phyloP scores from a whole-genome alignment of 177 flowering plant species.

The Vitis hybrid region DNA sequence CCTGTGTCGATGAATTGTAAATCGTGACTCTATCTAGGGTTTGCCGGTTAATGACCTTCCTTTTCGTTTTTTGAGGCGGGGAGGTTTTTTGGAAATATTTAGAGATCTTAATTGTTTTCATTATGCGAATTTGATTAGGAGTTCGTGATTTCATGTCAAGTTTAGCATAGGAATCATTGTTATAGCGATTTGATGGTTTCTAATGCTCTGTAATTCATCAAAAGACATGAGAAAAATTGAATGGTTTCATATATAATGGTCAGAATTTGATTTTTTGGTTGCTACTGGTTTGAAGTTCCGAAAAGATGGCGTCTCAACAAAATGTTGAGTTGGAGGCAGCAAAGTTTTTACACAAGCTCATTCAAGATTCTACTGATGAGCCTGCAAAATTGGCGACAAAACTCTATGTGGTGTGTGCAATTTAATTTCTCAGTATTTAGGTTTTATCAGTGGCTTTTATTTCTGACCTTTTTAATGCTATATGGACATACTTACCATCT shows the following conservation, averaged over 20 bases:
- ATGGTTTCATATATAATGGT: background rate
- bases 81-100: too few relatives aligned
- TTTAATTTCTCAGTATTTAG: background rate
- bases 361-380: conserved; percentile 95
- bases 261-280: background rate
- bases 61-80: too few relatives aligned
- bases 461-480: background rate
- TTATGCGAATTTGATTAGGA: too few relatives aligned
- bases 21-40: too few relatives aligned
- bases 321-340: conserved; percentile 98
- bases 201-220: background rate
- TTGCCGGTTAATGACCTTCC: too few relatives aligned
- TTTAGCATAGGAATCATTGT: too few relatives aligned
- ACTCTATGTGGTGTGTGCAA: conserved; percentile 72
- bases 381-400: conserved; percentile 90
- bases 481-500: conserved; percentile 1
- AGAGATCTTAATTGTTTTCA: too few relatives aligned
- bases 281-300: conserved; percentile 18
- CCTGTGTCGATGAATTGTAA: too few relatives aligned
- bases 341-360: conserved; percentile 90
- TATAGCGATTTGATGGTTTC: too few relatives aligned
- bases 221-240: background rate
- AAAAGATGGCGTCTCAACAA: conserved; percentile 69
- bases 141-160: too few relatives aligned
- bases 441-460: background rate